These are phyloP conservation scores for Chaetothyriales sp. DNA, from an alignment of 2,329 filamentous ascomycete genomes.

Conservation along the genomic window DNA sequence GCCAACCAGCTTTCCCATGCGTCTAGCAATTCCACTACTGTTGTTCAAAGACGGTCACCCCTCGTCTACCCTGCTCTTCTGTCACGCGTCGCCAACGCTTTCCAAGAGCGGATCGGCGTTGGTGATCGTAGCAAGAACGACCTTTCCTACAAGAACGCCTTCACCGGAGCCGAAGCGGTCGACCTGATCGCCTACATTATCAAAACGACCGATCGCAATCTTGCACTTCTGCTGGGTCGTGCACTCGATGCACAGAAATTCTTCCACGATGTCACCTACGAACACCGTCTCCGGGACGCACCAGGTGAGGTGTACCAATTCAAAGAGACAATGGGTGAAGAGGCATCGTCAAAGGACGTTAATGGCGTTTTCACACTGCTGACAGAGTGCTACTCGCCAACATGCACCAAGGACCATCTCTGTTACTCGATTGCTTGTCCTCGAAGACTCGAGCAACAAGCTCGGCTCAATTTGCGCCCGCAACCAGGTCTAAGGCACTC, in stretches of 20 bases:
- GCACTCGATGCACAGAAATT: conserved; percentile 95
- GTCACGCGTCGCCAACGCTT: conserved; percentile 84
- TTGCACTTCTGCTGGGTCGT: conserved; percentile 77
- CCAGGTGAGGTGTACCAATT: conserved; percentile 93
- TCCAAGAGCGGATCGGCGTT: conserved; percentile 72
- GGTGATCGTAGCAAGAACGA: conserved; percentile 92
- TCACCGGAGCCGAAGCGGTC: conserved; percentile 88
- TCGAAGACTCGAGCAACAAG: conserved; percentile 82
- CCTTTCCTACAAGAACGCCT: conserved; percentile 90
- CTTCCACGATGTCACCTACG: conserved; percentile 98
- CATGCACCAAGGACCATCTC: conserved; percentile 83
- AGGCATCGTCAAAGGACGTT: conserved; percentile 57
- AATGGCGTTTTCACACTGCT: conserved; percentile 94
- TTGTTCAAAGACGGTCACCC: conserved; percentile 56
- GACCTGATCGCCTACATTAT: conserved; percentile 95
- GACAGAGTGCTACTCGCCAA: conserved; percentile 95
- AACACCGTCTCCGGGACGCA: conserved; percentile 89
- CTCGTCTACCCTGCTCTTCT: conserved; percentile 87
- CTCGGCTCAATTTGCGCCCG: conserved; percentile 81
- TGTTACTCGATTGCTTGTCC: conserved; percentile 98
- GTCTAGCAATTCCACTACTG: conserved; percentile 41
- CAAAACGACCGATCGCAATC: conserved; percentile 85
- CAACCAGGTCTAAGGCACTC: conserved; percentile 69
- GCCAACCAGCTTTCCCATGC: conserved; percentile 41
- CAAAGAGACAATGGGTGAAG: conserved; percentile 69